Base-by-base conservation (phyloP, 805 yeast species). In the Zygoascus flipseniorum region DNA sequence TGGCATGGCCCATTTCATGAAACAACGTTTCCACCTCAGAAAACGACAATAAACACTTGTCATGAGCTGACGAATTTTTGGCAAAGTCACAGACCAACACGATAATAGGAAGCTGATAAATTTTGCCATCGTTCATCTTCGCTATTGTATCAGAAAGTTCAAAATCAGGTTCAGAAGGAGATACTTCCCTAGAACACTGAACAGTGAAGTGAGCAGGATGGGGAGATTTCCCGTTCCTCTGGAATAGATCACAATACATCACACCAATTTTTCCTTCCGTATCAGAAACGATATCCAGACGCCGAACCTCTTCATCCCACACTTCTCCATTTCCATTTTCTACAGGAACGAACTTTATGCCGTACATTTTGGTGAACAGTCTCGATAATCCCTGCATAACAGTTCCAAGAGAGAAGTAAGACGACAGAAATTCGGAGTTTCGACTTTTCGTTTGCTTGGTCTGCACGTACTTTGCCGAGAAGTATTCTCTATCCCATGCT, bases 1-100 rank as follows among this genome's bases (percentile, higher is more conserved):
- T 86, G 0, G 98, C 98, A 69, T 93, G 99, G 0, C 99, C 99
- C 96, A 93, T 89, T 69, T 93, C 99, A 69, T 93, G 99, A 72
- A 93, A 93, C 18, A 93, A 72, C 0, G 99, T 93, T 62, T 92
- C 96, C 19, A 92, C 89, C 62, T 93, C 98, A 54, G 76, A 79
- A 54, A 87, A 74, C 11, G 83, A 74, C 42, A 92, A 69, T 18
- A 86, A 71, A 31, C 90, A 82, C 20, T 80, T 77, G 10, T 68
- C 62, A 14, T 57, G 43, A n/a, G 55, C 53, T 1, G 62, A 62
- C 5, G 63, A 62, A 5, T 61, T 58, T 31, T 69, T 75, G 2
- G 69, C 66, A 65, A 93, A 92, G 64, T 89, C 89, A 66, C 98
- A 93, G 16, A 89, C 87, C 23, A 92, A 72, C 0, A 95, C 87